Base-by-base conservation (phyloP, 2,329 filamentous ascomycete species). In the Neocatenulostroma microsporum region DNA sequence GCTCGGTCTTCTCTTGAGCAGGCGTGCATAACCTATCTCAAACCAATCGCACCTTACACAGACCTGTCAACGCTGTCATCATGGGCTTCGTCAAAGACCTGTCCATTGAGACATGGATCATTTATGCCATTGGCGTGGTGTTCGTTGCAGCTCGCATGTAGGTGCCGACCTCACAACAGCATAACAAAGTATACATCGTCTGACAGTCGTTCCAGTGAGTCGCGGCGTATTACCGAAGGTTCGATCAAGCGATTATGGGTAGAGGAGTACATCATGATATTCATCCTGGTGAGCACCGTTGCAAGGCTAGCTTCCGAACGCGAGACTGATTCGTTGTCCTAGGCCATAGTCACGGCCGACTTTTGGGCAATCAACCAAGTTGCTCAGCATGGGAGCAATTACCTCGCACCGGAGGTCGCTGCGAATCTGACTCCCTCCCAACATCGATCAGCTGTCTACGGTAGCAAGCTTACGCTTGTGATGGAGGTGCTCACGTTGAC, bases 231-330 rank as follows among this genome's bases (percentile, higher is more conserved):
- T 7, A 8, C 7, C 7, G 26, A 29, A 13, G 13, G 13, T 7
- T 29, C 26, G 9, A 14, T 29, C 9, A 29, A 29, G 26, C 26
- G 26, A 14, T 29, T 29, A 15, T 29, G 26, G 26, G 7, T 29
- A 7, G 26, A 29, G 14, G 26, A 29, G 26, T 29, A 29, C 14
- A 7, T 15, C 26, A 29, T 29, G 26, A 8, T 29, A 8, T 9
- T 9, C 9, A 13, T 29, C 26, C 26, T 29, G 26, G 26, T 29
- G 14, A n/a, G n/a, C n/a, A n/a, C n/a, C n/a, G n/a, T n/a, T n/a
- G n/a, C n/a, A n/a, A n/a, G n/a, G n/a, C n/a, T n/a, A n/a, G n/a
- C n/a, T n/a, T n/a, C n/a, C n/a, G n/a, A n/a, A n/a, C n/a, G n/a
- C n/a, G n/a, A 29, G 9, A 10, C 26, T 29, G 26, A 10, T 14